Evolutionary conservation across 2,329 filamentous ascomycete species (phyloP), one percentile per base, ranked within the genome.

Genomic region (Colletotrichum sp.): DNA sequence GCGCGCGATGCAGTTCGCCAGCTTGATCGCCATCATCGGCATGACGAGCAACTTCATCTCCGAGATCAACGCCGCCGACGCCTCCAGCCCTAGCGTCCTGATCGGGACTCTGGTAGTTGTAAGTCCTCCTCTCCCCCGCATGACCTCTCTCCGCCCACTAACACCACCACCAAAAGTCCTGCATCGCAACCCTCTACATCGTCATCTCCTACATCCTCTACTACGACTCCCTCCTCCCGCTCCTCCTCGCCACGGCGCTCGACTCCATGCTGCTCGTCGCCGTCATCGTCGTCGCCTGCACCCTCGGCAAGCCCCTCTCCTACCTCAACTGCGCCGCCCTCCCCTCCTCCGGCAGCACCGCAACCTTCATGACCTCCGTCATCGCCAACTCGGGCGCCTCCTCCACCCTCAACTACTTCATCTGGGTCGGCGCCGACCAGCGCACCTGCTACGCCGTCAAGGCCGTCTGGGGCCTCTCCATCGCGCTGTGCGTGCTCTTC

Each of bases 391-490:
- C 84, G 72, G 84, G 85, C 74, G 79, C 80, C 72, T 77, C 80
- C n/a, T 79, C 80, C 71, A 76, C 79, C 65, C 71, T 82, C 38
- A 85, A 84, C 77, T 88, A 87, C 80, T 83, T 88, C 68, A 82
- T 86, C 60, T 90, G 90, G 84, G 87, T 89, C 26, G 87, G 88
- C 70, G 86, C 87, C 6, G 88, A 88, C 79, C 88, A 88, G 83
- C 83, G 90, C 21, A 94, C 94, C 71, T 98, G 96, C 87, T 92
- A 93, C 81, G 93, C 97, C 87, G 92, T 96, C 83, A 97, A 98
- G 89, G 91, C 94, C 18, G 91, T 97, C 78, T 98, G 96, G 96
- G 96, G 95, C 1, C 85, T 98, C 76, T 91, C 92, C 83, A 96
- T 98, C 83, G 93, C 93, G 6, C 89, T 97, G 66, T 95, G 93